Evolutionary conservation across 768 basidiomycete genomes (phyloP), one percentile per base, ranked within the genome.

Genomic region (Lentinula lateritia): DNA sequence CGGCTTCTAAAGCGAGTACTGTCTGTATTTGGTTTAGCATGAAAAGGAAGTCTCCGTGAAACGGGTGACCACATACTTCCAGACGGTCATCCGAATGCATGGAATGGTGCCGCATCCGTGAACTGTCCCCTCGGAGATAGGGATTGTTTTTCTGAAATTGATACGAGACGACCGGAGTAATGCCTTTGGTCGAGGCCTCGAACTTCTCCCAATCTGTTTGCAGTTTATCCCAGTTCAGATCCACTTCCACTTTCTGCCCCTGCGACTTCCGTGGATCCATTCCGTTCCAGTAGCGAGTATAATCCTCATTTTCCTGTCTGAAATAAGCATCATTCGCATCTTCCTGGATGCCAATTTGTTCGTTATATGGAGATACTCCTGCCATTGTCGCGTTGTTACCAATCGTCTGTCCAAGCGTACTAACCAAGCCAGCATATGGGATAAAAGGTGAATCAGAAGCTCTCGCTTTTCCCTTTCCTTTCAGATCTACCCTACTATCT

Each of bases 1-100:
- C 82, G 6, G 96, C 96, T 75, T 99, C 96, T 12, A 93, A 78
- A 71, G 94, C 89, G 35, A 98, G 78, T 8, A 98, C 86, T 66
- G 82, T 90, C 94, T 98, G 74, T 54, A 45, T 34, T 23, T 5
- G 41, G 39, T 18, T 36, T 46, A 36, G 59, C 20, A 16, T 20
- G 28, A 28, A 43, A 18, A 32, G 3, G 50, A 20, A 13, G 16
- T 36, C 15, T 16, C 39, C 35, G 58, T 64, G 63, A 62, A 60
- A 43, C 36, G 53, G 41, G 64, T 63, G 15, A 23, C 50, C 23
- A 66, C 76, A 16, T 65, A 82, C 82, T 73, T 84, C 81, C 48
- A 78, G 72, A 53, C 72, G 69, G 43, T 67, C 74, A 39, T 69
- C 58, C 5, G 62, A 59, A 64, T 81, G 81, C 62, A 76, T 64